Conservation (phyloP, 2,329 filamentous ascomycete genomes). For the Corynespora cassiicola region DNA sequence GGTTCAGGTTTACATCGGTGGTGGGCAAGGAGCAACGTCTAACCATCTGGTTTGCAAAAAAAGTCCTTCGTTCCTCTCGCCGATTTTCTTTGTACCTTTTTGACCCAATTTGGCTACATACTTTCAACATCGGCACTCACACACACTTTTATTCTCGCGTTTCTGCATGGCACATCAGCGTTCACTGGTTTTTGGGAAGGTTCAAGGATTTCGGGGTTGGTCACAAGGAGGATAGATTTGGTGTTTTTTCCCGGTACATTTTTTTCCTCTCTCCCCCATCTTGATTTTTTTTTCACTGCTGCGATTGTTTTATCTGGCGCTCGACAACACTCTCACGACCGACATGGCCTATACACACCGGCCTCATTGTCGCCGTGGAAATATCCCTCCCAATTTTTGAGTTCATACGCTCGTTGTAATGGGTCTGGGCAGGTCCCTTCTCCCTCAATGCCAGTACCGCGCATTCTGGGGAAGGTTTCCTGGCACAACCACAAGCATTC, state of each 20-base stretch:
- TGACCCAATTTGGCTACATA: constrained; percentile 13
- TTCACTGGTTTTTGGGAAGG: constrained; percentile 15
- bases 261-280: constrained; percentile 19
- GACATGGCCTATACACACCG: constrained; percentile 34
- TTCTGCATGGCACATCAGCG: constrained; percentile 31
- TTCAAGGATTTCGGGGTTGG: constrained; percentile 16
- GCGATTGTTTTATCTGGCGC: no score
- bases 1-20: constrained; percentile 29
- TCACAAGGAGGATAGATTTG: constrained; percentile 27
- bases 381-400: constrained; percentile 26
- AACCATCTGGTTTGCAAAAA: constrained; percentile 26
- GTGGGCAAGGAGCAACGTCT: constrained; percentile 12
- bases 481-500: no score
- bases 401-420: constrained; percentile 50
- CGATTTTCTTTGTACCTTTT: constrained; percentile 32
- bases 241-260: constrained; percentile 21
- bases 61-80: constrained; percentile 25
- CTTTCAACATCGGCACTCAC: constrained; percentile 25
- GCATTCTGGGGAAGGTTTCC: no score
- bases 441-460: no score
- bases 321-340: constrained; percentile 31
- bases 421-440: no score
- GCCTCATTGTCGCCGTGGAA: constrained; percentile 37
- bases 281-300: constrained; percentile 16
- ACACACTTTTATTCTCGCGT: constrained; percentile 25